Conservation (phyloP, 164 flowering plant genomes). For the Liriodendron chinense region DNA sequence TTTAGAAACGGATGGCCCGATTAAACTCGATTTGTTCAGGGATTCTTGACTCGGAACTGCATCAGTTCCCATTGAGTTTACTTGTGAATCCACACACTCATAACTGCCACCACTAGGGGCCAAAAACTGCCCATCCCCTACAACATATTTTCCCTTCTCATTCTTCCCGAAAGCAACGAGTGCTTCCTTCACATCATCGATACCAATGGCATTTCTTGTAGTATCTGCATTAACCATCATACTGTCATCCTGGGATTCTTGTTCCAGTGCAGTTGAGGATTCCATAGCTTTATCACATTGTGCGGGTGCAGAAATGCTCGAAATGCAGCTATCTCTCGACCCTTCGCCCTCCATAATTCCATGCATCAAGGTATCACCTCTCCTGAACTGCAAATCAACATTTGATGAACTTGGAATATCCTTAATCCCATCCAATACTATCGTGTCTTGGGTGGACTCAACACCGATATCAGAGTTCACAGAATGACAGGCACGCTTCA, state of each 20-base stretch:
- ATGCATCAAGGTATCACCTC: conserved; percentile 4
- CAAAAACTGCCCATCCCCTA: conserved; percentile 4
- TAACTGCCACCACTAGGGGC: background rate
- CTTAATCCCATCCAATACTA: conserved; percentile 12
- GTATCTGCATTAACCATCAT: conserved; percentile 1
- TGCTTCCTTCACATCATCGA: conserved; percentile 9
- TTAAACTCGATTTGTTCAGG: conserved; percentile 14
- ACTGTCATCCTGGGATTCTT: conserved; percentile 16
- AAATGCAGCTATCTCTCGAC: conserved; percentile 20
- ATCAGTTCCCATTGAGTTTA: conserved; percentile 19
- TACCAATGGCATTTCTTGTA: background rate
- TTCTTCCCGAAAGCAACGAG: conserved; percentile 1
- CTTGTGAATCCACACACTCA: conserved; percentile 8
- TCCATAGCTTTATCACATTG: conserved; percentile 8
- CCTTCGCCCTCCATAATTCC: conserved; percentile 24
- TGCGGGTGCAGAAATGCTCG: conserved; percentile 19
- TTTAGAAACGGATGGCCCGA: background rate
- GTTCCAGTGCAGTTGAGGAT: conserved; percentile 5
- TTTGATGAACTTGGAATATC: conserved; percentile 9
- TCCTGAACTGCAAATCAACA: conserved; percentile 3
- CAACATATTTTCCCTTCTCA: conserved; percentile 15
- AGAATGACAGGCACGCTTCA: conserved; percentile 8
- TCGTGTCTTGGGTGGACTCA: conserved; percentile 8
- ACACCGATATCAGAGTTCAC: background rate
- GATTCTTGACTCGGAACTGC: conserved; percentile 12